Evolutionary conservation across 805 yeast genomes (phyloP).

Genomic region (Diddensiella caesifluorescens): DNA sequence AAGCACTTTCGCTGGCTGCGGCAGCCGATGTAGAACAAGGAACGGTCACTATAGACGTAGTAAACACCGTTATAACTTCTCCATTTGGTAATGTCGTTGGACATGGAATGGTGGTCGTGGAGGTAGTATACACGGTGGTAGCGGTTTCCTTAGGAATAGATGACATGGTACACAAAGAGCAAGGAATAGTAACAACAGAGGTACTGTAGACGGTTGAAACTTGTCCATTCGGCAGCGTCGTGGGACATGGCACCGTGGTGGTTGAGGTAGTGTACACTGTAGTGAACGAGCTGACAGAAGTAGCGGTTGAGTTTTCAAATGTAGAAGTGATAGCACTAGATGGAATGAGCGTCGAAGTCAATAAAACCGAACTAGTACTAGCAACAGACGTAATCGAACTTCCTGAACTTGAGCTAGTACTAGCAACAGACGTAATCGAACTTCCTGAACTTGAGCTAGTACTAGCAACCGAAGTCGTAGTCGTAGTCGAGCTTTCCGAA

Average conservation of each 20-base stretch:
- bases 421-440: too few species aligned
- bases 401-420: too few species aligned
- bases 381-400: too few species aligned
- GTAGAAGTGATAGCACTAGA: too few species aligned
- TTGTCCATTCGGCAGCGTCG: slow-evolving; percentile 2
- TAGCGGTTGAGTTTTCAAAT: too few species aligned
- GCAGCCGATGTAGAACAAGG: slow-evolving; percentile 1
- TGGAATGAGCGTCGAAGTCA: too few species aligned
- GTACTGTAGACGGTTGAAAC: slow-evolving; percentile 6
- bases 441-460: too few species aligned
- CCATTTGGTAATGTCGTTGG: slow-evolving; percentile 9
- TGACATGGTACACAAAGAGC: slow-evolving; percentile 5
- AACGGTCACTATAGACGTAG: slow-evolving; percentile 7
- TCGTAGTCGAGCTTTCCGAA: too few species aligned
- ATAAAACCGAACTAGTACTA: too few species aligned
- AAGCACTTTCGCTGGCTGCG: neutral
- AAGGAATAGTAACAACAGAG: slow-evolving; percentile 8
- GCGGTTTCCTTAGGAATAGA: slow-evolving; percentile 11
- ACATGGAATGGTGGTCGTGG: slow-evolving; percentile 11
- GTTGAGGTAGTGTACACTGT: slow-evolving; percentile 6
- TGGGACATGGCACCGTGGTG: slow-evolving; percentile 4
- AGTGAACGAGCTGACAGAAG: too few species aligned
- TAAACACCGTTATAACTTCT: neutral
- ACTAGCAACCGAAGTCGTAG: too few species aligned
- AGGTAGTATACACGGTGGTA: slow-evolving; percentile 5